Evolutionary conservation across 192 early-diverging fungal species (phyloP), one percentile per base, ranked within the genome.

Genomic region (Entophlyctis helioformis): DNA sequence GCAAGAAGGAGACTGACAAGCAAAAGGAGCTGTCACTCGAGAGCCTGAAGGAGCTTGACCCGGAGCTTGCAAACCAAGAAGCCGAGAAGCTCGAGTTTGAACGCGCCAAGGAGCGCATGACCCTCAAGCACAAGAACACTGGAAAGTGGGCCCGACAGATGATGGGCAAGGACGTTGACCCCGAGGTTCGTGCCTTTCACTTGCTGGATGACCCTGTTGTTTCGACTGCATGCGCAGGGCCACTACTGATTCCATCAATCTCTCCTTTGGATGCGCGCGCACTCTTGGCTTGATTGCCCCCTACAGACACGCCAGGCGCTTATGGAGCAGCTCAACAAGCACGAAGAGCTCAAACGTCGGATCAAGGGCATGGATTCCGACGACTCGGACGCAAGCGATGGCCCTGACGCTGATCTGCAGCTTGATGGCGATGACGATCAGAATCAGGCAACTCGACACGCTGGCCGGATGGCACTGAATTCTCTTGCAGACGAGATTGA

Each of bases 81-180:
- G 59, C 71, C 32, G 51, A 81, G 39, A 68, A 84, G 48, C 62
- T 80, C 6, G 90, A 96, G 35, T 60, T 71, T 2, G 75, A 80
- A 48, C 76, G 96, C 32, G 91, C 88, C 23, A 71, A 60, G 46
- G 93, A 95, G 59, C 85, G 96, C 16, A 87, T 96, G 80, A 75
- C 89, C 1, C 62, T 92, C 44, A 80, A 86, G 19, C 93, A 96
- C 63, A 95, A 95, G 63, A 90, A 88, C 56, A 92, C 81, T 0
- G 82, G 91, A 48, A 93, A 96, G 61, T 98, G 96, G 96, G 91
- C 93, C 20, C 87, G 85, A 50, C 72, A 83, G 24, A 76, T 87
- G 69, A 56, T 88, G 26, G 40, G 44, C 13, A 46, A 54, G 15
- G 56, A 57, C 37, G 44, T 20, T 8, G 57, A 58, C 31, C 35